Evolutionary conservation across 441 rosid species (phyloP), one percentile per base, ranked within the genome.

Genomic region (Adansonia madagascariensis): DNA sequence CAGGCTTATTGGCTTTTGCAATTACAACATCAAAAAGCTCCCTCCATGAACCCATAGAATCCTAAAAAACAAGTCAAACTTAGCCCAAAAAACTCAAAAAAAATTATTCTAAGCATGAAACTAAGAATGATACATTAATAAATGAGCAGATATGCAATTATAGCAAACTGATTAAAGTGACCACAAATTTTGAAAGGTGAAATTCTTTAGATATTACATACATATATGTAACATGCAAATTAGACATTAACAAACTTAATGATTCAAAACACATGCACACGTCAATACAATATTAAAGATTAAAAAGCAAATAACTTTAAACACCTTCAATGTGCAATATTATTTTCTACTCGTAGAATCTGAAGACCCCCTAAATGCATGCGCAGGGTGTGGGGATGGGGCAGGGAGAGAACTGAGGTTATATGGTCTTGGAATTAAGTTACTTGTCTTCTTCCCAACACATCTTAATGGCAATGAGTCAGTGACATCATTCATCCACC

Each of bases 1-100:
- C 96, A 65, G 98, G 99, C 83, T 96, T 94, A 83, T 92, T 92
- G 49, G 99, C 98, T 89, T 96, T 90, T 55, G 96, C 99, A 85
- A 96, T 96, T 72, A 94, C 97, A 74, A 96, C 99, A 86, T 94
- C 98, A 55, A 96, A 96, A 80, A 96, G 98, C 43, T 94, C 97
- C 79, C 93, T 86, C 99, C 99, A 96, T 0, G 94, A 96, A 70
- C 92, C 92, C 78, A 85, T 60, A 63, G 91, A 89, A 77, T 91
- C 99, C 98, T 96, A 79, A 81, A 41, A 72, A 84, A 74, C 22
- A 84, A 50, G 47, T 70, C 76, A 80, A 75, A 73, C 43, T 63
- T 57, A 81, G 66, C 44, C 69, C 64, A 56, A 57, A 52, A 62
- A 17, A 24, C 1, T 20, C 31, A 27, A 0, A 27, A 62, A 10